Conservation (phyloP, 106 monocot species). For the Dendrobium chrysotoxum region DNA sequence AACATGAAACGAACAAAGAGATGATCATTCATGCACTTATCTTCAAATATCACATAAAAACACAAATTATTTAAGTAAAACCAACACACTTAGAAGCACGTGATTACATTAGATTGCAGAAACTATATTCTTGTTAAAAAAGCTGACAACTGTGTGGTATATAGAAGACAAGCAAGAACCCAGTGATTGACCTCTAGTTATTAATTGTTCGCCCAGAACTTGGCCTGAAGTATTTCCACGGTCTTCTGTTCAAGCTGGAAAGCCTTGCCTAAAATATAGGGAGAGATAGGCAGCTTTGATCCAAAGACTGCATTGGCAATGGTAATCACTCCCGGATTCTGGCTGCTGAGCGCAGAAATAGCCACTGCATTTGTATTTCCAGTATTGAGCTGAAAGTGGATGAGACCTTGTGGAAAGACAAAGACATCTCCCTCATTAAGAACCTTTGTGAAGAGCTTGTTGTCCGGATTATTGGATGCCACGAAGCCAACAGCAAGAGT, state of each 20-base stretch:
- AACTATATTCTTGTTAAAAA: no score
- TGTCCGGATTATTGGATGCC: not conserved
- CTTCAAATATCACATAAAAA: no score
- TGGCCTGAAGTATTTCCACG: conserved; percentile 2
- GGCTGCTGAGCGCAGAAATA: conserved; percentile 7
- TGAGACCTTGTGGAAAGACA: not conserved
- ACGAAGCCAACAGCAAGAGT: conserved; percentile 1
- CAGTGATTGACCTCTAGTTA: not conserved
- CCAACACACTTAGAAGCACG: no score
- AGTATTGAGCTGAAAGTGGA: conserved; percentile 9
- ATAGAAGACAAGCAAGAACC: no score
- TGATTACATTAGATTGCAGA: no score
- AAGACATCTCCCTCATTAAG: conserved; percentile 2
- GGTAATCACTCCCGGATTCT: conserved; percentile 9
- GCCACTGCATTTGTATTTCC: not conserved
- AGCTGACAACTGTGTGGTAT: no score
- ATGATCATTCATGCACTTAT: no score
- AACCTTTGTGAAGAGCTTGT: conserved; percentile 4
- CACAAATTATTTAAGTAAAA: no score
- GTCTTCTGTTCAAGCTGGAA: conserved; percentile 13
- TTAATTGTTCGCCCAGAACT: conserved; percentile 5
- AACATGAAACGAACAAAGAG: no score
- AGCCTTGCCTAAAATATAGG: not conserved
- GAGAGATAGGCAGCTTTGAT: conserved; percentile 8
- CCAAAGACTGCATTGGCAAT: conserved; percentile 14